Evolutionary conservation across 139 green algal genomes (phyloP).

Genomic region (Volvox reticuliferus): DNA sequence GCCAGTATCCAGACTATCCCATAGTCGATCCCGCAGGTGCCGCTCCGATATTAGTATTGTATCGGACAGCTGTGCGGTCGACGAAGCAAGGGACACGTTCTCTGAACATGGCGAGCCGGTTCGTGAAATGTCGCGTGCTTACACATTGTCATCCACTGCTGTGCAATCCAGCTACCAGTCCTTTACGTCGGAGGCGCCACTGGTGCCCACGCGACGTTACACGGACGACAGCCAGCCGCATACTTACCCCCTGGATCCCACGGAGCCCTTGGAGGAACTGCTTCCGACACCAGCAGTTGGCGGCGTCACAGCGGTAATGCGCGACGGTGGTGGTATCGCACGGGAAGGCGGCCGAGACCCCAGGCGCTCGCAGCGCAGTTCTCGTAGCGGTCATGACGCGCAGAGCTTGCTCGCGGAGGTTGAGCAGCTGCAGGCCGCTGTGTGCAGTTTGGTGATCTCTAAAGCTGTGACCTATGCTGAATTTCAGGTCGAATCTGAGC

Average conservation of each 20-base stretch:
- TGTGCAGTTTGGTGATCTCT: slow-evolving; percentile 29
- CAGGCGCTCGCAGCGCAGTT: neutral
- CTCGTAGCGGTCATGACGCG: neutral
- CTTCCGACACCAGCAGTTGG: neutral
- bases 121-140: neutral
- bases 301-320: neutral
- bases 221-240: neutral
- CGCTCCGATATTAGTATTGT: neutral
- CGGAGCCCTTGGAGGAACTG: slow-evolving; percentile 26
- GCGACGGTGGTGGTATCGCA: neutral
- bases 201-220: neutral
- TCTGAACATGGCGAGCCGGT: neutral
- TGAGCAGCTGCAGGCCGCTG: slow-evolving; percentile 7
- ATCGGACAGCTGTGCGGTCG: neutral
- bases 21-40: neutral
- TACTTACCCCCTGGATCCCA: neutral
- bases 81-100: neutral
- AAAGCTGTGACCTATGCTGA: neutral
- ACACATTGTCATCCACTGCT: neutral
- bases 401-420: neutral
- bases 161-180: neutral
- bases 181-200: neutral
- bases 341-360: neutral
- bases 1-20: too few relatives aligned
- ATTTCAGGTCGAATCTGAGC: slow-evolving; percentile 1